These are phyloP conservation scores for Thalassia testudinum DNA, from an alignment of 116 monocot genomes.

Conservation along the genomic window DNA sequence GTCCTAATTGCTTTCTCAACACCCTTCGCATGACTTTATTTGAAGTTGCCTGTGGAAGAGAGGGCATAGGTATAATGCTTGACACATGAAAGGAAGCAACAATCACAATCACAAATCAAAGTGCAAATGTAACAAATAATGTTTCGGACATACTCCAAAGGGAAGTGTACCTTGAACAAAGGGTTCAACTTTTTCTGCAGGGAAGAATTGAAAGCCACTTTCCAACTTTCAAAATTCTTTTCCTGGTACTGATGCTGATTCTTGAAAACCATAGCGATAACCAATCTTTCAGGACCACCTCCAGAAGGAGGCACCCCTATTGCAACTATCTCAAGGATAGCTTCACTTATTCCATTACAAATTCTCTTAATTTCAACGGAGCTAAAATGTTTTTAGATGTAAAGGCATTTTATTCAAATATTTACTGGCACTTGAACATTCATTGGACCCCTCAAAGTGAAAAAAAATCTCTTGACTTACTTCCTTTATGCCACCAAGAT, in stretches of 20 bases:
- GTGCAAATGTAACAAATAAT: too few species aligned
- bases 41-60: constrained; percentile 81
- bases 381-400: constrained; percentile 44
- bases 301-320: constrained; percentile 70
- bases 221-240: constrained; percentile 34
- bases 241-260: constrained; percentile 11
- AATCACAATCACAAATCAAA: too few species aligned
- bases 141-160: too few species aligned
- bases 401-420: too few species aligned
- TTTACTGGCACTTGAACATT: too few species aligned
- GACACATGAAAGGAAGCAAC: constrained; percentile 31
- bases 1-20: constrained; percentile 40
- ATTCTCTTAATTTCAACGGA: constrained; percentile 89
- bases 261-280: constrained; percentile 71
- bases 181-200: constrained; percentile 84
- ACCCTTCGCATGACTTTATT: constrained; percentile 96
- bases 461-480: not conserved
- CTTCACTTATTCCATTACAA: constrained; percentile 52
- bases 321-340: constrained; percentile 80
- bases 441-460: not conserved
- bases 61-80: constrained; percentile 40
- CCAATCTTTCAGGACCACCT: constrained; percentile 82
- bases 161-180: constrained; percentile 56
- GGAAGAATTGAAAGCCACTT: constrained; percentile 39
- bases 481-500: constrained; percentile 98